These are phyloP conservation scores for Cochlearia excelsa DNA, from an alignment of 345 rosid species.

Conservation along the genomic window DNA sequence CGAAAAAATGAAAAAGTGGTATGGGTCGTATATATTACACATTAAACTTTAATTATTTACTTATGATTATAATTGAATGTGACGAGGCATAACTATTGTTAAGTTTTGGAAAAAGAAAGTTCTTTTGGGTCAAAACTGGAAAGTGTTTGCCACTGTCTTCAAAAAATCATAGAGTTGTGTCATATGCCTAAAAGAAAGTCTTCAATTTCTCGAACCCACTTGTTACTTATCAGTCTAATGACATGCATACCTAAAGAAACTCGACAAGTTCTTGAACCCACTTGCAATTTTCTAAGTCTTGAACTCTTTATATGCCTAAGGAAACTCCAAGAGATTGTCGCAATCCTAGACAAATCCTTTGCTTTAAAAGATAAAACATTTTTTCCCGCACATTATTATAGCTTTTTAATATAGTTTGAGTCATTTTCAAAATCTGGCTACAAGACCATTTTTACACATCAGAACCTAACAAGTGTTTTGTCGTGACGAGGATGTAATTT, in stretches of 20 bases:
- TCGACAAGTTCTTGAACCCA: constrained; percentile 25
- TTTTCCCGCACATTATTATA: neutral
- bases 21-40: neutral
- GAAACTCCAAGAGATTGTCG: constrained; percentile 17
- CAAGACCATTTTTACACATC: constrained; percentile 38
- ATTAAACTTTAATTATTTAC: neutral
- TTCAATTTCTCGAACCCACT: constrained; percentile 16
- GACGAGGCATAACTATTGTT: constrained; percentile 5
- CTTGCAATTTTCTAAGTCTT: constrained; percentile 3
- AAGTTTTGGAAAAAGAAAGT: constrained; percentile 2
- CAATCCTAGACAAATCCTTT: constrained; percentile 10
- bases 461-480: constrained; percentile 37
- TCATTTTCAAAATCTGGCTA: constrained; percentile 27
- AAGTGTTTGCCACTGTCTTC: constrained; percentile 21
- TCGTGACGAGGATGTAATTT: constrained; percentile 27
- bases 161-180: constrained; percentile 9
- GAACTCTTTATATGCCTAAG: neutral
- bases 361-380: constrained; percentile 25
- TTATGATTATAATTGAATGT: constrained; percentile 2
- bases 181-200: constrained; percentile 2
- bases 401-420: constrained; percentile 6
- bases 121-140: constrained; percentile 21
- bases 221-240: constrained; percentile 7
- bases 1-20: too few species aligned
- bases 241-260: constrained; percentile 1